Percentiles rank a stretch among this genome's conserved stretches.
Conservation (phyloP, 352 stramenopile genomes). For the Phytophthora chlamydospora region DNA sequence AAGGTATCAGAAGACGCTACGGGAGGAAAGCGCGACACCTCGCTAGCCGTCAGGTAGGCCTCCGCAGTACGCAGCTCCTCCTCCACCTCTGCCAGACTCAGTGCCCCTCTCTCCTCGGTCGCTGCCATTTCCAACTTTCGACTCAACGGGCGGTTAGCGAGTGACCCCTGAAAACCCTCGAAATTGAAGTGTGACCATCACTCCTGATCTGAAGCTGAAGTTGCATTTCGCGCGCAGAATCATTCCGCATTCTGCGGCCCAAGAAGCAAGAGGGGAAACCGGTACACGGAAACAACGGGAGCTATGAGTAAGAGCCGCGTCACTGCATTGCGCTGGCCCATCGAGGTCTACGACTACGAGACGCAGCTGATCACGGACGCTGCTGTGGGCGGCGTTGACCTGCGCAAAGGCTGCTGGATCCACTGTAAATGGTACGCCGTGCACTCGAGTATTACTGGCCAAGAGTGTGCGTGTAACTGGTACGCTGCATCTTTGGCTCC, state of each 20-base stretch:
- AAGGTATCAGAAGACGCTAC: neutral
- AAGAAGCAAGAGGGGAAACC: slow-evolving; percentile 1
- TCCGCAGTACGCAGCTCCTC: slow-evolving; percentile 69
- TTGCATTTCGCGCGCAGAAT: slow-evolving; percentile 21
- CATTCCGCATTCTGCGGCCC: slow-evolving; percentile 36
- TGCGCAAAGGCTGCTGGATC: slow-evolving; percentile 52
- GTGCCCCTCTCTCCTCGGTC: slow-evolving; percentile 11
- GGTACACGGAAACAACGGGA: neutral
- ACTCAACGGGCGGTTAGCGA: slow-evolving; percentile 24
- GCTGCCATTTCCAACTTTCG: slow-evolving; percentile 23
- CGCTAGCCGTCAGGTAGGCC: slow-evolving; percentile 52
- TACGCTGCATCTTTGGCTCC: neutral
- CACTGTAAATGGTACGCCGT: slow-evolving; percentile 48
- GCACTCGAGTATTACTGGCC: neutral
- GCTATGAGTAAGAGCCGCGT: slow-evolving; percentile 14
- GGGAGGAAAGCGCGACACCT: neutral
- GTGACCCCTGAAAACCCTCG: slow-evolving; percentile 24
- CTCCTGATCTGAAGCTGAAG: slow-evolving; percentile 41
- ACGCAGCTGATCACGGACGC: slow-evolving; percentile 41
- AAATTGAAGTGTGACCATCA: slow-evolving; percentile 70
- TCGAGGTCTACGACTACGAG: slow-evolving; percentile 60
- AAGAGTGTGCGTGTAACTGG: too few relatives aligned
- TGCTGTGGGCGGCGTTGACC: slow-evolving; percentile 48
- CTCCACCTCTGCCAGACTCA: slow-evolving; percentile 69
- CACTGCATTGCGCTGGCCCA: slow-evolving; percentile 32